These are phyloP conservation scores for Sporothrix protearum DNA, from an alignment of 2,329 filamentous ascomycete species.

Conservation along the genomic window DNA sequence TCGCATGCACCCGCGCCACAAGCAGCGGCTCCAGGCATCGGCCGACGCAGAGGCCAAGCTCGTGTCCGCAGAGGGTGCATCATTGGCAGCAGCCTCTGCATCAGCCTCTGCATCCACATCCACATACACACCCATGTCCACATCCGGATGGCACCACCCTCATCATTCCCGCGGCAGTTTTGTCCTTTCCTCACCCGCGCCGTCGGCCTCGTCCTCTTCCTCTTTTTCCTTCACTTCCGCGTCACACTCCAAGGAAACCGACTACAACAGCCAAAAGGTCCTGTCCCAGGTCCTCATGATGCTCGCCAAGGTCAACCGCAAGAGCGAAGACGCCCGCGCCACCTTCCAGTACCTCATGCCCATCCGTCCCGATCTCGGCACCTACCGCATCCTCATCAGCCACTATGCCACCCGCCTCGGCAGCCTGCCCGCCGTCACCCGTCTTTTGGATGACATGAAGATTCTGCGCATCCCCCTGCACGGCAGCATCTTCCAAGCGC, in stretches of 20 bases:
- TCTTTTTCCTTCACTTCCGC: too few relatives aligned
- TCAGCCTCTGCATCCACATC: not conserved
- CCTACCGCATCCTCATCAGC: constrained; percentile 74
- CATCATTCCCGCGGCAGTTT: not conserved
- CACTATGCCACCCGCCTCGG: constrained; percentile 68
- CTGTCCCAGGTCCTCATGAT: constrained; percentile 56
- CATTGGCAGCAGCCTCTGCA: not conserved
- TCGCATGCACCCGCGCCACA: constrained; percentile 69
- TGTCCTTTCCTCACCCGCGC: not conserved
- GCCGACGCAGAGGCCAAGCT: not conserved
- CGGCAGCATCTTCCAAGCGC: constrained; percentile 70
- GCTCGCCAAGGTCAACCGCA: constrained; percentile 53
- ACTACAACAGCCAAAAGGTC: constrained; percentile 47
- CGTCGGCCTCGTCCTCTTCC: not conserved
- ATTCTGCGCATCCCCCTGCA: constrained; percentile 64
- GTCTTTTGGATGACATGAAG: constrained; percentile 78
- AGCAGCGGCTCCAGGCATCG: not conserved
- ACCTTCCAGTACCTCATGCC: constrained; percentile 59
- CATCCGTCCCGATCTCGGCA: constrained; percentile 70
- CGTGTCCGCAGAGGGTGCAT: not conserved
- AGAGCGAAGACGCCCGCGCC: constrained; percentile 52
- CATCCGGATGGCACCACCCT: not conserved
- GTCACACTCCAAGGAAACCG: constrained; percentile 24
- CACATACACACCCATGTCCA: too few relatives aligned
- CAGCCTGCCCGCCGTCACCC: constrained; percentile 65